These are phyloP conservation scores for Beauveria caledonica DNA, from an alignment of 2,329 filamentous ascomycete genomes.

Conservation along the genomic window DNA sequence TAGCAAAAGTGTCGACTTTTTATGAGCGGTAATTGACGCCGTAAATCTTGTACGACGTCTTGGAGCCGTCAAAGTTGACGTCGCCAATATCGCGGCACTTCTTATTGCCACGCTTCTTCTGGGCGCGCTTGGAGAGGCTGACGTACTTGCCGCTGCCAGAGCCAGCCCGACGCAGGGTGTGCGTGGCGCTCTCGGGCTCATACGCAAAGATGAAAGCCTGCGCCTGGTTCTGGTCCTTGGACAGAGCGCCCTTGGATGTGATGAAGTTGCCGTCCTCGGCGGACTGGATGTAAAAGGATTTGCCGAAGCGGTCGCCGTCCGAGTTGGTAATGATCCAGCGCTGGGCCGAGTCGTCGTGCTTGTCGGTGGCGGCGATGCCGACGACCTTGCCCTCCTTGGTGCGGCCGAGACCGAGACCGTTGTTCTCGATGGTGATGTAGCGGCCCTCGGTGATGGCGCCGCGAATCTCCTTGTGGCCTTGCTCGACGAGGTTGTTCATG, in stretches of 20 bases:
- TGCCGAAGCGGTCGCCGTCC: slow-evolving; percentile 17
- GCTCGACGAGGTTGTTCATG: slow-evolving; percentile 32
- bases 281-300: slow-evolving; percentile 18
- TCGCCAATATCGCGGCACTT: not conserved
- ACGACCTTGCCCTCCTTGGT: slow-evolving; percentile 19
- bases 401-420: slow-evolving; percentile 31
- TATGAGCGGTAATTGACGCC: slow-evolving; percentile 10
- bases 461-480: slow-evolving; percentile 44
- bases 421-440: slow-evolving; percentile 40
- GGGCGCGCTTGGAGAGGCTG: not conserved
- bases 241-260: slow-evolving; percentile 12
- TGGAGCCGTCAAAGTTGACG: slow-evolving; percentile 1
- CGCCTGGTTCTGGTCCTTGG: slow-evolving; percentile 1
- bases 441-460: slow-evolving; percentile 45
- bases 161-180: not conserved
- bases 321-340: slow-evolving; percentile 40
- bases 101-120: not conserved
- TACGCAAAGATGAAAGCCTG: slow-evolving; percentile 11
- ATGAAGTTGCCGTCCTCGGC: slow-evolving; percentile 20
- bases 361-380: slow-evolving; percentile 8
- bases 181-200: not conserved
- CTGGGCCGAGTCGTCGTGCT: slow-evolving; percentile 33
- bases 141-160: not conserved
- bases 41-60: slow-evolving; percentile 7
- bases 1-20: not conserved